Percentiles rank a stretch among this genome's conserved stretches.
phyloP scores from a whole-genome alignment of 768 basidiomycete species.

The Boletellus ananas region DNA sequence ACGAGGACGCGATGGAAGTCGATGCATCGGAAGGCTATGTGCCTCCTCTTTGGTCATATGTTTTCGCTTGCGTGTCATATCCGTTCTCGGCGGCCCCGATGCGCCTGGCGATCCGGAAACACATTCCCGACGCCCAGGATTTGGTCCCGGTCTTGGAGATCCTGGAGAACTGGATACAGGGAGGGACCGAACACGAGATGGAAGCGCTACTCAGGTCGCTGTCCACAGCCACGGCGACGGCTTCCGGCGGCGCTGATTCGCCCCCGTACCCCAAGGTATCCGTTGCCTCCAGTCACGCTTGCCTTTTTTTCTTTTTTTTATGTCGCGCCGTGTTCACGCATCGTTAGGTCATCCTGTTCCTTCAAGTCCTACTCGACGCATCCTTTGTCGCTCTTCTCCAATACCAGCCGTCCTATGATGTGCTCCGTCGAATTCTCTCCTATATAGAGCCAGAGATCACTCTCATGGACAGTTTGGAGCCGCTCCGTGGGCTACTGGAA shows the following conservation, averaged over 20 bases:
- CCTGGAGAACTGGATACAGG: constrained; percentile 39
- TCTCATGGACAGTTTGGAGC: constrained; percentile 47
- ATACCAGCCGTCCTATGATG: constrained; percentile 52
- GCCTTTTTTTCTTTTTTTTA: constrained; percentile 7
- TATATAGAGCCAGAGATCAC: constrained; percentile 55
- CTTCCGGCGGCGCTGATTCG: constrained; percentile 16
- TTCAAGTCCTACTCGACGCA: constrained; percentile 67
- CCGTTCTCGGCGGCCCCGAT: constrained; percentile 36
- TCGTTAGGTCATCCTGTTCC: constrained; percentile 54
- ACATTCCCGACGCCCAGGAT: constrained; percentile 38
- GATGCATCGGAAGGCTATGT: constrained; percentile 28
- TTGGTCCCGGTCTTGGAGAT: constrained; percentile 36
- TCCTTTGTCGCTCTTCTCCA: constrained; percentile 67
- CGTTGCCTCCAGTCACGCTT: constrained; percentile 31
- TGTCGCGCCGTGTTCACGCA: constrained; percentile 28
- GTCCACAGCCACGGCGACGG: constrained; percentile 4
- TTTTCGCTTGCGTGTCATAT: constrained; percentile 40
- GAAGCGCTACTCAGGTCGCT: constrained; percentile 22
- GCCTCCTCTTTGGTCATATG: constrained; percentile 36
- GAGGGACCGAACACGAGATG: constrained; percentile 25
- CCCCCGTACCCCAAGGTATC: constrained; percentile 34
- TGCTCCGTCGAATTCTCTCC: constrained; percentile 47
- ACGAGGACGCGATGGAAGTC: constrained; percentile 33
- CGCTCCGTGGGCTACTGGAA: constrained; percentile 59
- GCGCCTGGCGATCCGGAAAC: constrained; percentile 42